These are phyloP conservation scores for Trichophaea hybrida DNA, from an alignment of 2,329 filamentous ascomycete species.

Conservation along the genomic window DNA sequence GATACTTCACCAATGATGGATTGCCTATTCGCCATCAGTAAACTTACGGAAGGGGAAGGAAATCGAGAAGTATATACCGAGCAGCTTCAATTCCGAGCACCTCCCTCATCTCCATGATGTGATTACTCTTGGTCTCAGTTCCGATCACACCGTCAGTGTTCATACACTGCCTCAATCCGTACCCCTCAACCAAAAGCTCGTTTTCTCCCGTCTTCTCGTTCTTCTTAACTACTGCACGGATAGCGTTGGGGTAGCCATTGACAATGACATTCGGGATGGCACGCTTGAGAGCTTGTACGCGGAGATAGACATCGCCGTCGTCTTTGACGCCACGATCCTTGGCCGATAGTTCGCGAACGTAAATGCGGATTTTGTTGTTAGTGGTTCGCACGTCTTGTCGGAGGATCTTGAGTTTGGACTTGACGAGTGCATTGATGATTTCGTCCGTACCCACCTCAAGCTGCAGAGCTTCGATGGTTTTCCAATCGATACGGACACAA, in stretches of 20 bases:
- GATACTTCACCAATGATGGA: slow-evolving; percentile 84
- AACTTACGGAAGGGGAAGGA: background rate
- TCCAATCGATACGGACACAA: slow-evolving; percentile 65
- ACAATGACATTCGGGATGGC: slow-evolving; percentile 71
- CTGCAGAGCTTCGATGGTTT: slow-evolving; percentile 64
- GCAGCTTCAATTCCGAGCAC: slow-evolving; percentile 93
- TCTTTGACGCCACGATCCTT: slow-evolving; percentile 34
- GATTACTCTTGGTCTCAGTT: slow-evolving; percentile 60
- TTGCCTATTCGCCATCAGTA: slow-evolving; percentile 9
- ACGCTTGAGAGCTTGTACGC: slow-evolving; percentile 74
- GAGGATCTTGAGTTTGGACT: slow-evolving; percentile 65
- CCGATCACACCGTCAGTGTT: slow-evolving; percentile 83
- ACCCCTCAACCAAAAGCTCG: slow-evolving; percentile 80
- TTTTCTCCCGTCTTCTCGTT: slow-evolving; percentile 53
- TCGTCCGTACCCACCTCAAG: slow-evolving; percentile 62
- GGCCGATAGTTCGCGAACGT: slow-evolving; percentile 44
- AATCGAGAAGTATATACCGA: slow-evolving; percentile 12
- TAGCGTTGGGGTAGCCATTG: slow-evolving; percentile 73
- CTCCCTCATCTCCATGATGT: slow-evolving; percentile 73
- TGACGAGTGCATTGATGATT: slow-evolving; percentile 62
- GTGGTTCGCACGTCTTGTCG: slow-evolving; percentile 50
- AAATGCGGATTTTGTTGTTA: slow-evolving; percentile 54
- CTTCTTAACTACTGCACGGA: slow-evolving; percentile 77
- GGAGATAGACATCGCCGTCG: slow-evolving; percentile 53
- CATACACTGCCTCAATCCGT: slow-evolving; percentile 79